These are phyloP conservation scores for Millerozyma miso DNA, from an alignment of 805 yeast genomes.

Conservation along the genomic window DNA sequence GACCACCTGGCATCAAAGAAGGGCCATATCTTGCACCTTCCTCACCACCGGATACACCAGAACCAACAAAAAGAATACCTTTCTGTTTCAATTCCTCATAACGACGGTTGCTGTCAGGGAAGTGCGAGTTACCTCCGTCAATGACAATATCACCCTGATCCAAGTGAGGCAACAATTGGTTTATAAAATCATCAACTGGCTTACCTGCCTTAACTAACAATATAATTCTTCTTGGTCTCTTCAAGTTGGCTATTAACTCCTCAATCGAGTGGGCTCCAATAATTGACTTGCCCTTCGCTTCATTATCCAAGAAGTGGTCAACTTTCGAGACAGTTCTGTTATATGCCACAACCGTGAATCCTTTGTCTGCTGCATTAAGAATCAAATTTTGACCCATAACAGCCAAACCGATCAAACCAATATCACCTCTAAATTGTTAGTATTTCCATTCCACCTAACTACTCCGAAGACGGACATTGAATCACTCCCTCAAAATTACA, in stretches of 20 bases:
- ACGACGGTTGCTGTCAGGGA: conserved; percentile 98
- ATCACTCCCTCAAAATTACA: too few species aligned
- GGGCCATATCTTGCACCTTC: conserved; percentile 99
- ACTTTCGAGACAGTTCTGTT: conserved; percentile 97
- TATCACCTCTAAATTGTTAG: conserved; percentile 66
- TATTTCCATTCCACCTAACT: conserved; percentile 12
- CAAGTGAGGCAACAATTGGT: conserved; percentile 82
- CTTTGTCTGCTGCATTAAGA: conserved; percentile 97
- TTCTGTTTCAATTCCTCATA: conserved; percentile 79
- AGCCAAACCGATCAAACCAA: conserved; percentile 99
- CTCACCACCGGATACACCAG: conserved; percentile 99
- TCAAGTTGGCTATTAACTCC: conserved; percentile 82
- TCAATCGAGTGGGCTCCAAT: conserved; percentile 91
- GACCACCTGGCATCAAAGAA: conserved; percentile 99
- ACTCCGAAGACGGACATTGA: conserved; percentile 1
- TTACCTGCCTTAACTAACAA: conserved; percentile 93
- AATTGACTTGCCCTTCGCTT: conserved; percentile 96
- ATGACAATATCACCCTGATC: conserved; percentile 97
- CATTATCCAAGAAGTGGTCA: conserved; percentile 87
- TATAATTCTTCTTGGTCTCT: conserved; percentile 96
- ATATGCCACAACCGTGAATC: conserved; percentile 95
- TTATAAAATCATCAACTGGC: conserved; percentile 90
- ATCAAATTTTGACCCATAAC: conserved; percentile 99
- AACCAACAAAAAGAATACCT: conserved; percentile 92
- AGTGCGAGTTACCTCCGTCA: conserved; percentile 99